phyloP scores from a whole-genome alignment of 139 green algal species.

The Gonium pectorale region DNA sequence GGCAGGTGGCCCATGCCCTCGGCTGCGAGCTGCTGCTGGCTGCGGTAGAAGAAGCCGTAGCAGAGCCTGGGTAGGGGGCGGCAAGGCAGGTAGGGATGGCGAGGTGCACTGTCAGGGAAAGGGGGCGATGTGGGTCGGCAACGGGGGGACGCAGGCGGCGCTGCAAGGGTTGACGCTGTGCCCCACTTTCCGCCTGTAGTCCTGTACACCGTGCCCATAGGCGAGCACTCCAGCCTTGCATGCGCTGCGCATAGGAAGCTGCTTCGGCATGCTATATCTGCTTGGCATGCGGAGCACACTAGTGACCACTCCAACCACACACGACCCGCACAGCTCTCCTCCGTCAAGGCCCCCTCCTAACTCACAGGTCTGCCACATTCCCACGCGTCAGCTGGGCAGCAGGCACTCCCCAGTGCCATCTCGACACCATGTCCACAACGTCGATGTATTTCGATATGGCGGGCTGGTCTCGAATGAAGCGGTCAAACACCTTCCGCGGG shows the following conservation, averaged over 20 bases:
- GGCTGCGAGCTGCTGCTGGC: slow-evolving; percentile 48
- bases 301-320: too few relatives aligned
- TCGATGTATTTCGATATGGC: slow-evolving; percentile 23
- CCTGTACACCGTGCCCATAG: too few relatives aligned
- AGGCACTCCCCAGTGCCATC: slow-evolving; percentile 47
- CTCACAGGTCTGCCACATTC: slow-evolving; percentile 57
- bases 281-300: too few relatives aligned
- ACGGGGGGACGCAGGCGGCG: too few relatives aligned
- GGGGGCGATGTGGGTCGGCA: too few relatives aligned
- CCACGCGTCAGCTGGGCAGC: slow-evolving; percentile 35
- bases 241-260: too few relatives aligned
- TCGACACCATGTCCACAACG: slow-evolving; percentile 28
- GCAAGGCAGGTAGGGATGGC: not conserved
- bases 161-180: too few relatives aligned
- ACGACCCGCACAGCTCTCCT: too few relatives aligned
- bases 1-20: slow-evolving; percentile 43
- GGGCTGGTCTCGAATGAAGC: slow-evolving; percentile 2
- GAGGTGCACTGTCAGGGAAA: not conserved
- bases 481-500: slow-evolving; percentile 45
- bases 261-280: too few relatives aligned
- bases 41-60: slow-evolving; percentile 38
- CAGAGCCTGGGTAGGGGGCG: not conserved
- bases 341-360: not conserved
- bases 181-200: too few relatives aligned
- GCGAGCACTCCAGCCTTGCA: too few relatives aligned